These are phyloP conservation scores for Pseudocercospora eumusae DNA, from an alignment of 2,329 filamentous ascomycete genomes.

Conservation along the genomic window DNA sequence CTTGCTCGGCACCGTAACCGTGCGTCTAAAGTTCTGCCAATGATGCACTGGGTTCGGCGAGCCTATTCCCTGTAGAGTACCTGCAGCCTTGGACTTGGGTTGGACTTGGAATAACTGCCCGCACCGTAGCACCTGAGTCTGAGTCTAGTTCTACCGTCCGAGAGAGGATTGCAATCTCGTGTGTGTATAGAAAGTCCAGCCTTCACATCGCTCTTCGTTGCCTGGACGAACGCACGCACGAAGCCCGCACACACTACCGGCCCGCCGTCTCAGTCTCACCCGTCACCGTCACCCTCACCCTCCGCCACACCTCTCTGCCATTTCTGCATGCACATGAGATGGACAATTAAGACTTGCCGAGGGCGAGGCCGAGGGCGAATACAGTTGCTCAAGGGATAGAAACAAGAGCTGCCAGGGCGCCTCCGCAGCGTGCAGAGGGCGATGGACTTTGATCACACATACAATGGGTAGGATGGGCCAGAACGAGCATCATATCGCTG, in stretches of 20 bases:
- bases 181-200: neutral
- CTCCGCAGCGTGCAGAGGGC: slow-evolving; percentile 11
- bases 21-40: slow-evolving; percentile 29
- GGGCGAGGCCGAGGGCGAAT: too few relatives aligned
- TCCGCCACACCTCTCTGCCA: slow-evolving; percentile 7
- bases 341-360: slow-evolving; percentile 1
- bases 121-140: too few relatives aligned
- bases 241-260: slow-evolving; percentile 12
- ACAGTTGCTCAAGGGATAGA: slow-evolving; percentile 19
- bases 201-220: slow-evolving; percentile 3
- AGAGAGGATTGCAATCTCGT: slow-evolving; percentile 16
- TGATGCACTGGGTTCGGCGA: slow-evolving; percentile 26
- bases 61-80: slow-evolving; percentile 30
- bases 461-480: slow-evolving; percentile 25
- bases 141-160: slow-evolving; percentile 12
- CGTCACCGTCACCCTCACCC: too few relatives aligned
- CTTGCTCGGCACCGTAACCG: slow-evolving; percentile 31
- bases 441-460: slow-evolving; percentile 31
- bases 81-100: slow-evolving; percentile 20
- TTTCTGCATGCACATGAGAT: slow-evolving; percentile 9
- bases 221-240: neutral
- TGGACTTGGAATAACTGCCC: slow-evolving; percentile 24
- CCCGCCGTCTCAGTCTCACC: slow-evolving; percentile 17
- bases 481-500: slow-evolving; percentile 17
- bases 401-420: slow-evolving; percentile 22